Conservation (phyloP, 257 asterid species). For the Rauvolfia tetraphylla region DNA sequence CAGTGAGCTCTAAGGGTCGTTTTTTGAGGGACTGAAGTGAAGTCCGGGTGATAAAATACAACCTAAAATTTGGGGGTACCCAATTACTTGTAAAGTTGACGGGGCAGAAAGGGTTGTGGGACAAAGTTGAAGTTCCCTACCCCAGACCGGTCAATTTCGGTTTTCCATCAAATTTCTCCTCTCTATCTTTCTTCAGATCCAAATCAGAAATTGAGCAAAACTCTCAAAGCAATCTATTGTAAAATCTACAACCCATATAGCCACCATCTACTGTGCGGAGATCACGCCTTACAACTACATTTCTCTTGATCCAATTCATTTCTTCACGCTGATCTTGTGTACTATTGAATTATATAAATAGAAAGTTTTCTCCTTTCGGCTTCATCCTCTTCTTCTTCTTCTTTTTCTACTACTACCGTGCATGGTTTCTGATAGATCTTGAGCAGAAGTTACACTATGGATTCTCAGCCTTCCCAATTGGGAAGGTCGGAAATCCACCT, state of each 20-base stretch:
- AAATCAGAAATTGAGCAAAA: background rate
- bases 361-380: too few species aligned
- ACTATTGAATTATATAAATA: too few species aligned
- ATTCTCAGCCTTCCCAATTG: conserved; percentile 72
- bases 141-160: background rate
- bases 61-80: too few species aligned
- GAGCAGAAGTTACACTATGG: conserved; percentile 32
- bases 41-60: too few species aligned
- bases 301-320: background rate
- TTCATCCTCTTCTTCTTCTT: too few species aligned
- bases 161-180: background rate
- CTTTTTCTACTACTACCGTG: too few species aligned
- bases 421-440: background rate
- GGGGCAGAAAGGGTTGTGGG: too few species aligned
- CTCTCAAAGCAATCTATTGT: background rate
- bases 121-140: too few species aligned
- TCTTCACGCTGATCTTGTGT: background rate
- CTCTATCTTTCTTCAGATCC: background rate
- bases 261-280: conserved; percentile 1
- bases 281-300: background rate
- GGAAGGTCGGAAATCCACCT: conserved; percentile 58
- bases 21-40: too few species aligned
- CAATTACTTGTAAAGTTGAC: too few species aligned
- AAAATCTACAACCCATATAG: background rate
- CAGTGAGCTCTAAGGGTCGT: too few species aligned